A percentile compares a stretch with the other conserved stretches of the same genome.
phyloP scores from a whole-genome alignment of 1,284 basidiomycete genomes.

The Athelia sp. region DNA sequence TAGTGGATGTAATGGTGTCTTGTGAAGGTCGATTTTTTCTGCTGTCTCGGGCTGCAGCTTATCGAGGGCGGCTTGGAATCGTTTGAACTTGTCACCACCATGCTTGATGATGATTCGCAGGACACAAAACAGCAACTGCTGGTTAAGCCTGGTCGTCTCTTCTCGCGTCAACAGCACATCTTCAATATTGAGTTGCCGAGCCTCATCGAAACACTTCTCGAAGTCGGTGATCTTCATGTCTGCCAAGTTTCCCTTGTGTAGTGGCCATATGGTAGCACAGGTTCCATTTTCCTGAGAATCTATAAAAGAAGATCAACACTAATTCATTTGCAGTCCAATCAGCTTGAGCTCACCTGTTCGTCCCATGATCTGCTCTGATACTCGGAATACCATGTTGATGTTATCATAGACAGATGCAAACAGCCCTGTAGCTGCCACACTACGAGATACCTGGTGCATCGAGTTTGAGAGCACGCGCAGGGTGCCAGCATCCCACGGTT shows the following conservation, averaged over 20 bases:
- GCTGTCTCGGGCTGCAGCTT: constrained; percentile 14
- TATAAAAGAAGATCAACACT: constrained; percentile 2
- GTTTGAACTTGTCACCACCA: constrained; percentile 22
- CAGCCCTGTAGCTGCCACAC: constrained; percentile 12
- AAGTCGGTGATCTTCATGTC: constrained; percentile 17
- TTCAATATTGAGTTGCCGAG: constrained; percentile 14
- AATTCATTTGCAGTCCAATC: background rate
- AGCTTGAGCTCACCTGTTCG: constrained; percentile 16
- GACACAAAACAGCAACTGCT: constrained; percentile 21
- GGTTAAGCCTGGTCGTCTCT: constrained; percentile 14
- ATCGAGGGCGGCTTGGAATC: constrained; percentile 19
- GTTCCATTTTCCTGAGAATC: constrained; percentile 27
- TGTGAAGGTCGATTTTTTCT: constrained; percentile 25
- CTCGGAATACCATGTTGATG: constrained; percentile 26
- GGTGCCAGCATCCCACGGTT: constrained; percentile 8
- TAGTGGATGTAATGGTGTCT: constrained; percentile 26
- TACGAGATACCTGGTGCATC: constrained; percentile 11
- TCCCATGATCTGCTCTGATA: constrained; percentile 28
- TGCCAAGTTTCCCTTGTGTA: constrained; percentile 15
- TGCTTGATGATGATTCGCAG: constrained; percentile 26
- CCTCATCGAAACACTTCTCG: constrained; percentile 13
- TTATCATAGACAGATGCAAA: constrained; percentile 28
- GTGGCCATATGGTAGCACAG: constrained; percentile 18
- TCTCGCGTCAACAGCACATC: constrained; percentile 18
- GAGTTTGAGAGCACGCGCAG: constrained; percentile 16